phyloP scores from a whole-genome alignment of 768 basidiomycete species.

The Suillus americanus region DNA sequence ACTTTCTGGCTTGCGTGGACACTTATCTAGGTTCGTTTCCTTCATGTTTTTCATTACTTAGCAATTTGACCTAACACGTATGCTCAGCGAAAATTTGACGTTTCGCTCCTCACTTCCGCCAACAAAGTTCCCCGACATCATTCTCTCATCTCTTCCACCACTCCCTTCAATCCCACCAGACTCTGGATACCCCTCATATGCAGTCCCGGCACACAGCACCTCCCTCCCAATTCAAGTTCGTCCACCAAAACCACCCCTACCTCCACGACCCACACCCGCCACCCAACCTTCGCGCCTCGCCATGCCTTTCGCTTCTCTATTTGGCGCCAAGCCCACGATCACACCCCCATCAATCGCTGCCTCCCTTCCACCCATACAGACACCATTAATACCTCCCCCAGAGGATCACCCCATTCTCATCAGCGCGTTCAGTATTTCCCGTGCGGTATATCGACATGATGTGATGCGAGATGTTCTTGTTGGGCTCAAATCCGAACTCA shows the following conservation, averaged over 20 bases:
- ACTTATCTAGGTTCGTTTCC: conserved; percentile 53
- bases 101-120: conserved; percentile 45
- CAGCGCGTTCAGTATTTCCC: conserved; percentile 58
- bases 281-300: conserved; percentile 47
- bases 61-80: conserved; percentile 23
- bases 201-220: conserved; percentile 40
- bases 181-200: conserved; percentile 48
- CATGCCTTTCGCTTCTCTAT: conserved; percentile 82
- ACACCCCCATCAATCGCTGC: conserved; percentile 30
- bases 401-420: conserved; percentile 41
- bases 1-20: conserved; percentile 81
- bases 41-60: conserved; percentile 30
- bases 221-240: conserved; percentile 34
- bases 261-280: conserved; percentile 30
- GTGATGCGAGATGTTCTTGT: conserved; percentile 53
- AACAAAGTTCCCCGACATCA: conserved; percentile 35
- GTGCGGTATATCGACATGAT: conserved; percentile 51
- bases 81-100: conserved; percentile 35
- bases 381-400: conserved; percentile 26
- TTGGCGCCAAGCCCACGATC: conserved; percentile 44
- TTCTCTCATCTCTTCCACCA: conserved; percentile 51
- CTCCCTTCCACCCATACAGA: conserved; percentile 24
- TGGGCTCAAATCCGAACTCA: conserved; percentile 56
- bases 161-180: conserved; percentile 43
- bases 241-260: conserved; percentile 51